Conservation (phyloP, 1,139 yeast genomes). For the Yamadazyma pseudoaaseri region DNA sequence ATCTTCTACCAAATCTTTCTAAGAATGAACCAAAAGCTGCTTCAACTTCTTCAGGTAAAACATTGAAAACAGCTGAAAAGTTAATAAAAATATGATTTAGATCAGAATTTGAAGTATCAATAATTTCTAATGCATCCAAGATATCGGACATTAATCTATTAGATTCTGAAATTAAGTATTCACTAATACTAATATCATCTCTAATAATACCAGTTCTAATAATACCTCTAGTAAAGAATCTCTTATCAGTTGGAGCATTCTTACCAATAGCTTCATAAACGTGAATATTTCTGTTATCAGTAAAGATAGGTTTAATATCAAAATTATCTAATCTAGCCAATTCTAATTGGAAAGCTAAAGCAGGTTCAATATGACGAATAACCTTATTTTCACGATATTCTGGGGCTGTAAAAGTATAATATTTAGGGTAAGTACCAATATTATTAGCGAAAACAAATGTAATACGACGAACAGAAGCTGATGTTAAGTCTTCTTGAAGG, state of each 20-base stretch:
- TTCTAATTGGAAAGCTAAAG: slow-evolving; percentile 95
- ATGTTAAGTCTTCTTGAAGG: slow-evolving; percentile 64
- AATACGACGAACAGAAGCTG: slow-evolving; percentile 82
- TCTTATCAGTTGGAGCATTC: slow-evolving; percentile 88
- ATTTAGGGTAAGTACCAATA: slow-evolving; percentile 88
- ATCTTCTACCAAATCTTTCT: slow-evolving; percentile 95
- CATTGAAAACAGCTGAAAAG: slow-evolving; percentile 91
- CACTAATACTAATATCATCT: slow-evolving; percentile 89
- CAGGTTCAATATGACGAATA: slow-evolving; percentile 97
- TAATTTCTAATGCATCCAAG: slow-evolving; percentile 89
- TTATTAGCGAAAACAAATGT: slow-evolving; percentile 85
- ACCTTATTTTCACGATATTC: slow-evolving; percentile 79
- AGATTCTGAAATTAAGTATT: slow-evolving; percentile 93
- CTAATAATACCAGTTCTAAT: slow-evolving; percentile 94
- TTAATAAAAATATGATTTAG: slow-evolving; percentile 95
- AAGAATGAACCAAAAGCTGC: slow-evolving; percentile 97
- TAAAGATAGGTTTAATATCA: slow-evolving; percentile 90
- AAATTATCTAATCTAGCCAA: slow-evolving; percentile 92
- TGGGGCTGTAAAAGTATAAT: slow-evolving; percentile 93
- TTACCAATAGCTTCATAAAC: slow-evolving; percentile 96
- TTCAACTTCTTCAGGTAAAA: slow-evolving; percentile 93
- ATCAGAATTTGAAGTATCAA: slow-evolving; percentile 93
- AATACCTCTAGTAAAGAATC: slow-evolving; percentile 96
- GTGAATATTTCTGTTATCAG: slow-evolving; percentile 96
- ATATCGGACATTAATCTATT: slow-evolving; percentile 94